Evolutionary conservation across 2,329 filamentous ascomycete genomes (phyloP), one percentile per base, ranked within the genome.

Genomic region (Penicillium digitatum): DNA sequence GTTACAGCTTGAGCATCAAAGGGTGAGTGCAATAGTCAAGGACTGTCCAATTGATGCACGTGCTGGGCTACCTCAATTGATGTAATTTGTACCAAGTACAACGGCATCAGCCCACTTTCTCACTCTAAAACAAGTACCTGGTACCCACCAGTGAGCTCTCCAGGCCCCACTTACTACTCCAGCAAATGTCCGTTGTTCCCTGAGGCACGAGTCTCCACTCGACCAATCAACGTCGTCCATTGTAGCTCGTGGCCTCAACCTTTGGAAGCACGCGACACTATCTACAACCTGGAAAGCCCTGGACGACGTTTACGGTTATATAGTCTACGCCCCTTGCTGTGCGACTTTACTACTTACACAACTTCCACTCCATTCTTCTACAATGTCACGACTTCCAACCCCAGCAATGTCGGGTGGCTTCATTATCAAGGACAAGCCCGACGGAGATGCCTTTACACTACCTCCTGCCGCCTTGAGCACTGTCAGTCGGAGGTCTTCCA

Each of bases 371-470:
- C 5, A 27, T 27, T n/a, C n/a, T 43, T 24, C 38, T n/a, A 38
- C 37, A 34, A 73, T 73, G 71, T 70, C 70, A 57, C 65, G 71
- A n/a, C 71, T 69, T 44, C 70, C 69, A 34, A 73, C 71, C 5
- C 72, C 72, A 38, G 62, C 71, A 51, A 73, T 74, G 68, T 74
- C 72, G 16, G 72, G 71, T 24, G 71, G 70, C 53, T 62, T 74
- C 42, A 69, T 63, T 43, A 66, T 73, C 61, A 73, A 72, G 49
- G 72, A 74, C 31, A 65, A 72, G 49, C 55, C 66, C 16, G 69
- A 71, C 47, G 66, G 64, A 20, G 72, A 74, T 56, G 45, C 58
- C 6, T 73, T 74, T 57, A 58, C 67, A n/a, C 55, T 74, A 20
- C 72, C 72, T 24, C 71, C 72, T 3, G 72, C 72, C 6, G 72